Conservation (phyloP, 805 yeast genomes). For the Ogataea polymorpha region DNA sequence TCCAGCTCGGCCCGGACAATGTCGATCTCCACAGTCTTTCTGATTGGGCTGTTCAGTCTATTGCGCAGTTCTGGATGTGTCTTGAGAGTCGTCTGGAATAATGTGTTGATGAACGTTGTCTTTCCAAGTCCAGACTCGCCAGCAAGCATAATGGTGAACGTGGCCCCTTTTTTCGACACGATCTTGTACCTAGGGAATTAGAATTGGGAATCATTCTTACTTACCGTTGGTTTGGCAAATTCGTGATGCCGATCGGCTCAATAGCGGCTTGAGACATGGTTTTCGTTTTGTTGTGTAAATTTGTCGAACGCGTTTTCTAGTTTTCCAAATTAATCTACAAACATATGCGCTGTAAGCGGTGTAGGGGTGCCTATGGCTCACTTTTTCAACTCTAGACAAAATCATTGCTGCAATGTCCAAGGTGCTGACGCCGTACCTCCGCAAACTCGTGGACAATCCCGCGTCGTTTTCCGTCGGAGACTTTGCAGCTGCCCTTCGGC, state of each 20-base stretch:
- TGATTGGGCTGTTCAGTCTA: slow-evolving; percentile 57
- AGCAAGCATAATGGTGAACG: slow-evolving; percentile 77
- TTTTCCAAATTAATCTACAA: slow-evolving; percentile 1
- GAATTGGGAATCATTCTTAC: slow-evolving; percentile 14
- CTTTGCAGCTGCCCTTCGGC: slow-evolving; percentile 56
- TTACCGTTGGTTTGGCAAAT: slow-evolving; percentile 70
- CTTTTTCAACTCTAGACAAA: not conserved
- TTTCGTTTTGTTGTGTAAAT: slow-evolving; percentile 5
- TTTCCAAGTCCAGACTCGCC: slow-evolving; percentile 94
- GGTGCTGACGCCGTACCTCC: slow-evolving; percentile 54
- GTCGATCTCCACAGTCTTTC: slow-evolving; percentile 74
- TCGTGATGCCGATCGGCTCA: slow-evolving; percentile 67
- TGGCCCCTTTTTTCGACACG: slow-evolving; percentile 71
- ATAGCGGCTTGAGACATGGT: slow-evolving; percentile 29
- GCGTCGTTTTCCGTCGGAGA: slow-evolving; percentile 64
- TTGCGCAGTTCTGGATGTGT: slow-evolving; percentile 53
- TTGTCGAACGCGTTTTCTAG: slow-evolving; percentile 10
- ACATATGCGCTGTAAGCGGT: slow-evolving; percentile 1
- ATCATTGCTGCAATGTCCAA: slow-evolving; percentile 14
- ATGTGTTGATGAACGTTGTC: slow-evolving; percentile 84
- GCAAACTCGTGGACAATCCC: slow-evolving; percentile 58
- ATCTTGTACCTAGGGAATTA: slow-evolving; percentile 54
- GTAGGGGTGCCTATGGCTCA: not conserved
- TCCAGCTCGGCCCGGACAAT: slow-evolving; percentile 76
- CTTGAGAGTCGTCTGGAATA: slow-evolving; percentile 73